Base-by-base conservation (phyloP, 2,329 filamentous ascomycete genomes). In the Phialophora chinensis region DNA sequence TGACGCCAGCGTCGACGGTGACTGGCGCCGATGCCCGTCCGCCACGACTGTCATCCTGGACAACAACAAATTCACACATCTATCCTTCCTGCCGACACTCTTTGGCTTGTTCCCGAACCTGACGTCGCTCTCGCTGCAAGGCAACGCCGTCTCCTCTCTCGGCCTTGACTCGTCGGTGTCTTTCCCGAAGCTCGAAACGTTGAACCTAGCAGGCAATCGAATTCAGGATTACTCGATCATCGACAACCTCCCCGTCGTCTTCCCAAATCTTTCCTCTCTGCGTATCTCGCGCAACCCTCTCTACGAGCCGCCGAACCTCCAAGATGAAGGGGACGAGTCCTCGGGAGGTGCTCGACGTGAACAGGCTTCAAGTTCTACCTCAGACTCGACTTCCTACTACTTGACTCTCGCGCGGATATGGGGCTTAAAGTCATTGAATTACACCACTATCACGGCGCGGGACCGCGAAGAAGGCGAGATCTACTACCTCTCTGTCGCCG, bases 401-500 rank as follows among this genome's bases (percentile, higher is more conserved):
- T 66, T 74, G 17, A 73, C 69, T 0, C 68, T 74, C 14, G 72
- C 70, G 8, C 66, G 72, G 6, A 62, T 74, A n/a, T 66, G 79
- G 80, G 47, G 78, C 75, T 62, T 80, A 75, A 60, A 61, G 72
- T 29, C 73, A 84, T 29, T 85, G 20, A 82, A 83, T 66, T 81
- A 79, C 71, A 79, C 88, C 69, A 80, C 82, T 17, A 88, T 98
- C 72, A 88, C 88, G 0, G 72, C 82, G 0, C 87, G 89, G 50
- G 93, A 98, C 76, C 88, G 94, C 20, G 84, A 87, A 62, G 95
- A 98, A 74, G 93, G 93, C 4, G 95, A 98, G 73, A 89, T 94
- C 74, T 99, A 96, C 77, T 99, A 99, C 77, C 86, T 98, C 11
- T 91, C 90, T 0, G 86, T 91, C 62, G 95, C 97, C 65, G 91